Evolutionary conservation across 2,329 filamentous ascomycete species (phyloP).

Genomic region (Xylariaceae sp.): DNA sequence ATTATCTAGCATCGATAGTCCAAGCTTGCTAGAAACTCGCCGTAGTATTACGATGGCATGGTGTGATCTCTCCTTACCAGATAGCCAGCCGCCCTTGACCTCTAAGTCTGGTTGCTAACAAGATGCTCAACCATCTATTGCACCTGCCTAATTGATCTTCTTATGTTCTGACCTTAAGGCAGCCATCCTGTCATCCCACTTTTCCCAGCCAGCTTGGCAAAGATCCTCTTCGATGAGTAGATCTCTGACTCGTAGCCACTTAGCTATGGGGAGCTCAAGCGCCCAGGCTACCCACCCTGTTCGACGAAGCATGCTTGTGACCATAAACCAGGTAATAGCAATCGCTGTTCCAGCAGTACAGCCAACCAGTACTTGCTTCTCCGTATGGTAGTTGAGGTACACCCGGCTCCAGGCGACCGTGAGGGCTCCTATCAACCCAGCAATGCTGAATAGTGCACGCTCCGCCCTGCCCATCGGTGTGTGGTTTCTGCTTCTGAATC

Average conservation of each 20-base stretch:
- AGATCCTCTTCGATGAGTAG: slow-evolving; percentile 83
- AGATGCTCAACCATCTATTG: too few relatives aligned
- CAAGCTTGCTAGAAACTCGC: too few relatives aligned
- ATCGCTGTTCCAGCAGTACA: slow-evolving; percentile 63
- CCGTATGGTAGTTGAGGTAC: slow-evolving; percentile 90
- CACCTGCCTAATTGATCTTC: slow-evolving; percentile 25
- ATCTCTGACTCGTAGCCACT: slow-evolving; percentile 70
- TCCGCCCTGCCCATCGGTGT: slow-evolving; percentile 56
- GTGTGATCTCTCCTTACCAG: too few relatives aligned
- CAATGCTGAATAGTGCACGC: slow-evolving; percentile 48
- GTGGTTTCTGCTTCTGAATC: slow-evolving; percentile 34
- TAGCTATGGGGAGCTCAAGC: slow-evolving; percentile 59
- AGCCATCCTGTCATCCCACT: slow-evolving; percentile 62
- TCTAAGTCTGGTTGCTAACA: too few relatives aligned
- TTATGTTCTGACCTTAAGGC: slow-evolving; percentile 31
- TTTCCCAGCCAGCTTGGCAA: slow-evolving; percentile 87
- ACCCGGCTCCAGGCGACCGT: slow-evolving; percentile 76
- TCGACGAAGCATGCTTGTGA: slow-evolving; percentile 61
- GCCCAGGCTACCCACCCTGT: slow-evolving; percentile 67
- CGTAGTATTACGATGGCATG: too few relatives aligned
- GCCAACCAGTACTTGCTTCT: slow-evolving; percentile 80
- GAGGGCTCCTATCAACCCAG: slow-evolving; percentile 56
- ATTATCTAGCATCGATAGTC: too few relatives aligned
- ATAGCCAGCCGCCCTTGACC: too few relatives aligned
- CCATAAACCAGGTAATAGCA: slow-evolving; percentile 72